A percentile compares a stretch with the other conserved stretches of the same genome.
Evolutionary conservation across 768 basidiomycete species (phyloP).

Genomic region (Lentinula aciculospora): DNA sequence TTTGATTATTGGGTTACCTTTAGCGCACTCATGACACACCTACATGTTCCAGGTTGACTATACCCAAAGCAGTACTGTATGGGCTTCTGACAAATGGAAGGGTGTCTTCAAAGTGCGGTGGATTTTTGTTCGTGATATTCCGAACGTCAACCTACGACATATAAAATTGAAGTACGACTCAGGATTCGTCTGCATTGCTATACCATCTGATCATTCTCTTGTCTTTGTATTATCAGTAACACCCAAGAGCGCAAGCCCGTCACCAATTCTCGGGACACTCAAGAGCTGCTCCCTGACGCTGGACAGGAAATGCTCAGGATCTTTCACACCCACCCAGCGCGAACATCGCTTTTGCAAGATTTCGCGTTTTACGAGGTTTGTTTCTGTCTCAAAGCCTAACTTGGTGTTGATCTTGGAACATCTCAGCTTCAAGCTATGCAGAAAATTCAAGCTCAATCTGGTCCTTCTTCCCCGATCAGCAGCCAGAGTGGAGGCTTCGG

Average conservation of each 20-base stretch:
- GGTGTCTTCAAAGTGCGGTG: conserved; percentile 98
- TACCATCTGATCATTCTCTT: conserved; percentile 12
- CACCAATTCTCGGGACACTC: conserved; percentile 96
- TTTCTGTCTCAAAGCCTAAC: not conserved
- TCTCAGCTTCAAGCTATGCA: conserved; percentile 80
- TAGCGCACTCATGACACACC: conserved; percentile 2
- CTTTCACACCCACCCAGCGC: conserved; percentile 88
- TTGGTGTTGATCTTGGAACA: not conserved
- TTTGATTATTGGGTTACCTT: not conserved
- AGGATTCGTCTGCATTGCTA: not conserved
- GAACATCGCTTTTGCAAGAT: conserved; percentile 91
- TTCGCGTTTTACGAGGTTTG: conserved; percentile 87
- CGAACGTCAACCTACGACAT: conserved; percentile 83
- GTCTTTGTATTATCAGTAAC: conserved; percentile 51
- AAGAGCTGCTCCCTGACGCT: conserved; percentile 92
- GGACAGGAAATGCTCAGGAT: conserved; percentile 96
- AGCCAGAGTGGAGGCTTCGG: conserved; percentile 27
- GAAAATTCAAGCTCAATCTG: conserved; percentile 46
- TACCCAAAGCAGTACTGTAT: conserved; percentile 89
- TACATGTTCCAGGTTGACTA: conserved; percentile 70
- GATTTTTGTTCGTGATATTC: conserved; percentile 96
- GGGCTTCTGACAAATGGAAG: conserved; percentile 99
- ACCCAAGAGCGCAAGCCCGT: conserved; percentile 98
- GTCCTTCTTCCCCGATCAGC: conserved; percentile 31
- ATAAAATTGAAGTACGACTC: conserved; percentile 73